Evolutionary conservation across 768 basidiomycete genomes (phyloP).

Genomic region (Imleria badia): DNA sequence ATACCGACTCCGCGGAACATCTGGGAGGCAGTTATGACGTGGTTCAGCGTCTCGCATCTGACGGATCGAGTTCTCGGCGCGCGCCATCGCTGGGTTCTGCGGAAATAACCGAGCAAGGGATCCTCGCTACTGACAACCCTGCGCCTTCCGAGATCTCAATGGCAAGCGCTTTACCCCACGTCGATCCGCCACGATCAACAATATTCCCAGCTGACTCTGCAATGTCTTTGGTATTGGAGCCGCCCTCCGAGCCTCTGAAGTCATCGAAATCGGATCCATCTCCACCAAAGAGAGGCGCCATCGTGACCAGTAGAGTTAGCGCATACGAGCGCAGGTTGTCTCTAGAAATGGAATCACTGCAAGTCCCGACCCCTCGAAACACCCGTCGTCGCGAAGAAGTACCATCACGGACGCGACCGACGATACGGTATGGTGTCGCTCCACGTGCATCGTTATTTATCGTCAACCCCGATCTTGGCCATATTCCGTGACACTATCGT

Average conservation of each 20-base stretch:
- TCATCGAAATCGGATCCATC: not conserved
- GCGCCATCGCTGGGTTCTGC: constrained; percentile 25
- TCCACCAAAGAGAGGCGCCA: constrained; percentile 8
- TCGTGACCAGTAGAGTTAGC: constrained; percentile 52
- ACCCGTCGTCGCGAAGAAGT: constrained; percentile 44
- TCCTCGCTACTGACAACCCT: constrained; percentile 8
- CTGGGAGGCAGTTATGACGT: constrained; percentile 71
- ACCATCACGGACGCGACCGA: constrained; percentile 38
- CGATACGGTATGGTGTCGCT: constrained; percentile 64
- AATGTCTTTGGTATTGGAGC: not conserved
- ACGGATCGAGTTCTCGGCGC: constrained; percentile 27
- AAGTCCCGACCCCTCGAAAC: constrained; percentile 35
- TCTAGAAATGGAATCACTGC: constrained; percentile 46
- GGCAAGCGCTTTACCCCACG: constrained; percentile 1
- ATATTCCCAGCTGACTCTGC: constrained; percentile 1
- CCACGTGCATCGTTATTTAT: constrained; percentile 65
- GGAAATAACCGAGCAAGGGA: constrained; percentile 21
- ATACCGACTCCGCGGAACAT: constrained; percentile 66
- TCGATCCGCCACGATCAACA: constrained; percentile 22
- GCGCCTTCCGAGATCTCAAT: constrained; percentile 11
- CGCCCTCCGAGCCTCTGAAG: not conserved
- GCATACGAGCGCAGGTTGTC: constrained; percentile 61
- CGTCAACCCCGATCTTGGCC: constrained; percentile 55
- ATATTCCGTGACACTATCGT: constrained; percentile 12
- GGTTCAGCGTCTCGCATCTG: constrained; percentile 47